Base-by-base conservation (phyloP, 1,139 yeast species). In the Yamadazyma dendronema region DNA sequence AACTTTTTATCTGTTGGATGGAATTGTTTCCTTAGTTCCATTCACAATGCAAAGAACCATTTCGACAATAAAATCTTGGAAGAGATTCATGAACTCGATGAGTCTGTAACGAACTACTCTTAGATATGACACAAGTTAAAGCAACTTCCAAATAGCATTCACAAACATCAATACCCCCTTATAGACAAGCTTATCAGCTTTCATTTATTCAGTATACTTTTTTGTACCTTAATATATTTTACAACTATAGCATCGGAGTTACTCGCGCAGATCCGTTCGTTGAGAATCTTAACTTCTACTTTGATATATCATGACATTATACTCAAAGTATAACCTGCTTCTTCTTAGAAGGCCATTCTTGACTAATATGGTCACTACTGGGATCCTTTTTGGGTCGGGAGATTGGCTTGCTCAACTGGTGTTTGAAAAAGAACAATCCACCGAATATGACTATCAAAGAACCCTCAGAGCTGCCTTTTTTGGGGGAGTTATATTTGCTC, bases 41-140 rank as follows among this genome's bases (percentile, higher is more conserved):
- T 67, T 14, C 74, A 67, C 43, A 69, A 70, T 44, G 59, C 72
- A 7, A 56, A 57, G 37, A 65, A 67, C 10, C 95, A 65, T 39
- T 72, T 69, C 23, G 62, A 65, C 44, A 68, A 66, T 11, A 62
- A 65, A 36, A 43, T 49, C 30, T 44, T 70, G 30, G 75, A 69
- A 42, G 71, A 65, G 43, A 51, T 68, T 40, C 65, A 67, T 35
- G 74, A 69, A 43, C 57, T 69, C 24, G 71, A 67, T 44, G 62
- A 63, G 24, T 19, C 36, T 8, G 31, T 27, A 3, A 32, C 33
- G 5, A 34, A 28, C 16, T 34, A 21, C 17, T 29, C 36, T 7
- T 24, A n/a, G 12, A 24, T 12, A n/a, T n/a, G n/a, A n/a, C n/a
- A 21, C 23, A n/a, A n/a, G n/a, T n/a, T n/a, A n/a, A n/a, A n/a